Percentiles rank a stretch among this genome's conserved stretches.
Evolutionary conservation across 345 rosid species (phyloP).

Genomic region (Combretum micranthum): DNA sequence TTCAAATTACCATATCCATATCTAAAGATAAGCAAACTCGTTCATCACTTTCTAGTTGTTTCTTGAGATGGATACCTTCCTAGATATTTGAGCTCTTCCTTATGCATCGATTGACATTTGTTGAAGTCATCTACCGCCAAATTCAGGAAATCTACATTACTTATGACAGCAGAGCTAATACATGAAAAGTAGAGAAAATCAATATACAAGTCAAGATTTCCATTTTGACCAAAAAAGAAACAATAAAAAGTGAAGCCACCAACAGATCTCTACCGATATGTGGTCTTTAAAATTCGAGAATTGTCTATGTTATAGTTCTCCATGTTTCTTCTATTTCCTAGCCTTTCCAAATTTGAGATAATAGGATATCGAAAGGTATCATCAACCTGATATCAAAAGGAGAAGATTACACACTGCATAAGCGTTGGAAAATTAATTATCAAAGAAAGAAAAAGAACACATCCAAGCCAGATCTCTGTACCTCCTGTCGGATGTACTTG

Average conservation of each 20-base stretch:
- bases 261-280: conserved; percentile 37
- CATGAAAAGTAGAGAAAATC: not conserved
- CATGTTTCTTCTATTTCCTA: conserved; percentile 53
- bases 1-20: not conserved
- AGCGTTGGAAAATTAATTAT: not conserved
- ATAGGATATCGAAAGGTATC: conserved; percentile 49
- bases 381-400: conserved; percentile 47
- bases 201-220: not conserved
- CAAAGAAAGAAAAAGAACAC: not conserved
- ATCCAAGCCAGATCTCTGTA: conserved; percentile 6
- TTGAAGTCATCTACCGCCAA: conserved; percentile 72
- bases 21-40: not conserved
- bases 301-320: conserved; percentile 29
- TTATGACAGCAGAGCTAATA: conserved; percentile 36
- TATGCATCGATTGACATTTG: conserved; percentile 50
- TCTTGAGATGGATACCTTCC: conserved; percentile 35
- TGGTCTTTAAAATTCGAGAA: conserved; percentile 47
- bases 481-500: conserved; percentile 35
- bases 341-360: conserved; percentile 46
- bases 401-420: not conserved
- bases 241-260: not conserved
- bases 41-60: not conserved
- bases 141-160: conserved; percentile 43
- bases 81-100: conserved; percentile 53
- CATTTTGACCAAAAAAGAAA: not conserved